Evolutionary conservation across 2,329 filamentous ascomycete species (phyloP), one percentile per base, ranked within the genome.

Genomic region (Fusarium ramigenum): DNA sequence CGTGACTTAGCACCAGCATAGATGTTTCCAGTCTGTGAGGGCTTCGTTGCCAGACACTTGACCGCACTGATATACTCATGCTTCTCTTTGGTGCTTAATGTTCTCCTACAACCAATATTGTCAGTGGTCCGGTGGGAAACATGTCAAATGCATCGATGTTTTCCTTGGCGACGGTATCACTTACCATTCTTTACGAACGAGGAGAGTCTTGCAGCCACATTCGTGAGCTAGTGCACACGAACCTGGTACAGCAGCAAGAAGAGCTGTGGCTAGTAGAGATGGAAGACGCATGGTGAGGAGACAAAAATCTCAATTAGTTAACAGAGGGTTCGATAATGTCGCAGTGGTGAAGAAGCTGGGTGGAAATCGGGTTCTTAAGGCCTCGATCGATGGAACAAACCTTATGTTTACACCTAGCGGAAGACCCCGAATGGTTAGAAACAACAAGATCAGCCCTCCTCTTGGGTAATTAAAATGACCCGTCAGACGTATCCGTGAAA

Each of bases 151-250:
- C 4, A 1, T 39, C 1, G 19, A 21, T 39, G 1, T 32, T 32
- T 14, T 32, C 12, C n/a, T n/a, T n/a, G 5, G 12, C 14, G 12
- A 15, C 12, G 32, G 8, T 1, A 0, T 5, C 5, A 15, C 12
- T 21, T 16, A 53, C 49, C 49, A 53, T 37, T 53, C 49, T 28
- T 28, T 53, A 21, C 49, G 49, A 9, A 53, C 9, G 4, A 53
- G 32, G 5, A 9, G 49, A 21, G 9, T 11, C 7, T 25, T 53
- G 14, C 49, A 53, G 2, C 23, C 49, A 12, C 23, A 28, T 0
- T 37, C 14, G 3, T 28, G 32, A 28, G 14, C 1, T 5, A 14
- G n/a, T 9, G 32, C 49, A 6, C 49, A 52, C 0, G 5, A 21
- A 3, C 34, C 1, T 16, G 12, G 18, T 1, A 5, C 18, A 9